phyloP scores from a whole-genome alignment of 768 basidiomycete genomes.

The Guyanaporus albipodus region DNA sequence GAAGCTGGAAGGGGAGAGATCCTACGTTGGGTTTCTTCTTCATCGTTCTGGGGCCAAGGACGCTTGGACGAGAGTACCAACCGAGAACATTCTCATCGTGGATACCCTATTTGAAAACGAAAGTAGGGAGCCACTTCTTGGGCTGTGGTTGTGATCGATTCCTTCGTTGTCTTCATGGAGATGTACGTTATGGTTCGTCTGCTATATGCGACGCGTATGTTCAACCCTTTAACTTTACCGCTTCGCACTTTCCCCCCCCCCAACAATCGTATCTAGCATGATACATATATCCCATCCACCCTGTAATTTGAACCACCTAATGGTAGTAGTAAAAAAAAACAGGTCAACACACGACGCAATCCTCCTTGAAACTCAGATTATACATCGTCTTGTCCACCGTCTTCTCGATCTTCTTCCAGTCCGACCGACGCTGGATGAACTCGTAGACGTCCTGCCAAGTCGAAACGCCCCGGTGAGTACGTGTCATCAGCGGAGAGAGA shows the following conservation, averaged over 20 bases:
- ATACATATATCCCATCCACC: no score
- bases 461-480: no score
- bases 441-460: slow-evolving; percentile 84
- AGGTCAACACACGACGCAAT: slow-evolving; percentile 61
- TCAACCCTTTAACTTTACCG: no score
- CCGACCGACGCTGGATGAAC: slow-evolving; percentile 89
- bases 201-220: no score
- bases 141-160: slow-evolving; percentile 9
- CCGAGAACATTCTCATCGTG: slow-evolving; percentile 13
- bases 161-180: no score
- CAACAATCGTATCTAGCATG: no score
- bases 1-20: slow-evolving; percentile 6
- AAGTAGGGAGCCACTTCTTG: slow-evolving; percentile 8
- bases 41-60: background rate
- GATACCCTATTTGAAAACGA: slow-evolving; percentile 10
- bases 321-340: no score
- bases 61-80: slow-evolving; percentile 11
- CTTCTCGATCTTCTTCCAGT: slow-evolving; percentile 99
- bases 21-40: slow-evolving; percentile 15
- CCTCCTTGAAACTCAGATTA: slow-evolving; percentile 89
- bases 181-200: no score
- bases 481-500: background rate
- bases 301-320: no score
- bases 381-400: slow-evolving; percentile 95
- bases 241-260: no score